Evolutionary conservation across 2,329 filamentous ascomycete species (phyloP), one percentile per base, ranked within the genome.

Genomic region (Penicillium fuscoglaucum): DNA sequence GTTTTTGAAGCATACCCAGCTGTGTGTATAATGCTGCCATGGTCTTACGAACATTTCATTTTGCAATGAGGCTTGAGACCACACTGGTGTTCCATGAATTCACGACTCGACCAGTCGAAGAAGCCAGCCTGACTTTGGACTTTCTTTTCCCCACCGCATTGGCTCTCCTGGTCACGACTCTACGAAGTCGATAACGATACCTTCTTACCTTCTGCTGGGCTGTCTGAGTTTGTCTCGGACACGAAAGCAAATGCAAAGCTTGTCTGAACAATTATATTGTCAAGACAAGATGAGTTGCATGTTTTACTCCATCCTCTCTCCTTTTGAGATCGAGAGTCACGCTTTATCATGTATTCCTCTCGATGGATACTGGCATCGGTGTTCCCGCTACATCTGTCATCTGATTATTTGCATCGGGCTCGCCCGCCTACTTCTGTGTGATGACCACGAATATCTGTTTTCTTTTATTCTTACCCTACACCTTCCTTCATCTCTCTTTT

Each of bases 51-150:
- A 68, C 56, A 63, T 64, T 66, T 58, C 62, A 66, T 64, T 63
- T 53, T 61, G 37, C 66, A 62, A 68, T 63, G 62, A 66, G 58
- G 58, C 56, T 54, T 66, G 62, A 64, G 53, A 60, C 58, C 66
- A 67, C 55, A 63, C 67, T 64, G 66, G 65, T 66, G 57, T 61
- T 66, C 62, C 63, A 72, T 67, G 69, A 70, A 65, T 65, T 70
- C 61, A 72, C 62, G 68, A 71, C 65, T 60, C 46, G 59, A 59
- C 57, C 63, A 60, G 58, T 51, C 49, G 60, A 57, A 62, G 63
- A 59, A 49, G 51, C 54, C 35, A 50, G 51, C 54, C 28, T 4
- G 41, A 26, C 26, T 33, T 41, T 41, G 49, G 35, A 12, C 9
- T 26, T n/a, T 52, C 21, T 21, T 28, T 47, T 35, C 9, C 33